Evolutionary conservation across 2,329 filamentous ascomycete species (phyloP).

Genomic region (Penicillium rolfsii): DNA sequence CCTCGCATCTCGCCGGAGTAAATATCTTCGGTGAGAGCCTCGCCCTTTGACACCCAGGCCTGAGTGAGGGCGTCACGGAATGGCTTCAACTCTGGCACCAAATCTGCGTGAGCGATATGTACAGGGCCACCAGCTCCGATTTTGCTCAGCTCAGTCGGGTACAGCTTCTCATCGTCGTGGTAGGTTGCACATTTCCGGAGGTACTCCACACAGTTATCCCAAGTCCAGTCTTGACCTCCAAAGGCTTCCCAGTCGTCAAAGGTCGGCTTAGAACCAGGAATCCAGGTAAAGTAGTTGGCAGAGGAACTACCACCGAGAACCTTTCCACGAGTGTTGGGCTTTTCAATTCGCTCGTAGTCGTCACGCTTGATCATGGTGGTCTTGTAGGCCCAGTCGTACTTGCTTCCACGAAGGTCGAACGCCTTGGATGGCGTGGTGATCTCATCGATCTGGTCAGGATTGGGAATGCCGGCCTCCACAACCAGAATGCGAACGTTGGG

Average conservation of each 20-base stretch:
- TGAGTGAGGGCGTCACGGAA: constrained; percentile 50
- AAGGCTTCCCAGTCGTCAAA: constrained; percentile 57
- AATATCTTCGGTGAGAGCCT: constrained; percentile 57
- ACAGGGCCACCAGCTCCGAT: constrained; percentile 59
- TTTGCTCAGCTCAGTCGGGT: constrained; percentile 53
- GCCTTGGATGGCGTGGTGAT: constrained; percentile 62
- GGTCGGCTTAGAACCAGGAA: constrained; percentile 60
- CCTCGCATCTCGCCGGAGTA: constrained; percentile 57
- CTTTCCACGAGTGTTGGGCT: constrained; percentile 65
- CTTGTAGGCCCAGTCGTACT: constrained; percentile 66
- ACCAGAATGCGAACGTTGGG: constrained; percentile 46
- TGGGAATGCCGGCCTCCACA: constrained; percentile 45
- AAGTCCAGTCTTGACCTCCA: constrained; percentile 58
- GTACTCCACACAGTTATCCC: constrained; percentile 56
- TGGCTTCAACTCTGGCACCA: constrained; percentile 56
- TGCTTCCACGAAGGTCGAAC: constrained; percentile 59
- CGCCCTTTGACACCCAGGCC: constrained; percentile 59
- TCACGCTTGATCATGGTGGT: constrained; percentile 60
- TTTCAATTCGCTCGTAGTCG: constrained; percentile 64
- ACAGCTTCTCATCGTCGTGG: constrained; percentile 57
- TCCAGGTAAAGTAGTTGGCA: constrained; percentile 68
- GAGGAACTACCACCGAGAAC: constrained; percentile 61
- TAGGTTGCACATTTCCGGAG: constrained; percentile 62
- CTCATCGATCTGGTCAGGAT: constrained; percentile 54
- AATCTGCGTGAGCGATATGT: constrained; percentile 58